Conservation (phyloP, 1,139 yeast genomes). For the Suhomyces maxii region DNA sequence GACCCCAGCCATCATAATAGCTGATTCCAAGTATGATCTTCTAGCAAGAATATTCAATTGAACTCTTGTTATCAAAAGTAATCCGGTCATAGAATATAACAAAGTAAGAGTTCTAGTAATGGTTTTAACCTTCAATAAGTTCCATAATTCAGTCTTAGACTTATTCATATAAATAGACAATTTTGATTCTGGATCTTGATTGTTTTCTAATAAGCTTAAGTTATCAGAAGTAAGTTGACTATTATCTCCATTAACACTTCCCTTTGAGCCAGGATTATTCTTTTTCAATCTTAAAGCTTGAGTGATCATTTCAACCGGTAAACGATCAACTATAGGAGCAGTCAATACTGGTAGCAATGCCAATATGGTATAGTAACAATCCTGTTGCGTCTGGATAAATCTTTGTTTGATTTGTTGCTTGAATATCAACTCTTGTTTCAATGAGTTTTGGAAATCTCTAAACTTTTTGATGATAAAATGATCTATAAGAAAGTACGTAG, state of each 20-base stretch:
- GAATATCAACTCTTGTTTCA: conserved; percentile 73
- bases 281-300: conserved; percentile 67
- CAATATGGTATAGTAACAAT: conserved; percentile 80
- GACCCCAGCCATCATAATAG: conserved; percentile 62
- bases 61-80: conserved; percentile 74
- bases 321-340: conserved; percentile 58
- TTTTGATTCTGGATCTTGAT: conserved; percentile 24
- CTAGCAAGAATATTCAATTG: conserved; percentile 89
- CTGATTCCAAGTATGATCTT: conserved; percentile 77
- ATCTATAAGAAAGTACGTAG: conserved; percentile 58
- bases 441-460: conserved; percentile 63
- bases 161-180: conserved; percentile 36
- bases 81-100: conserved; percentile 65
- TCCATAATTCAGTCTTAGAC: conserved; percentile 82
- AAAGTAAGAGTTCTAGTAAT: conserved; percentile 73
- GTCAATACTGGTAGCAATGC: conserved; percentile 80
- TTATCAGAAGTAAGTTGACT: conserved; percentile 40
- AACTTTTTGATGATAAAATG: conserved; percentile 60
- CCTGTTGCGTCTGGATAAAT: conserved; percentile 90
- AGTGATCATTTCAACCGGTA: conserved; percentile 75
- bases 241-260: conserved; percentile 12
- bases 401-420: conserved; percentile 68
- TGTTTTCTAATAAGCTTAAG: conserved; percentile 34
- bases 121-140: conserved; percentile 72
- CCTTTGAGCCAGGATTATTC: conserved; percentile 23